Evolutionary conservation across 2,329 filamentous ascomycete genomes (phyloP), one percentile per base, ranked within the genome.

Genomic region (Helotiales sp.): DNA sequence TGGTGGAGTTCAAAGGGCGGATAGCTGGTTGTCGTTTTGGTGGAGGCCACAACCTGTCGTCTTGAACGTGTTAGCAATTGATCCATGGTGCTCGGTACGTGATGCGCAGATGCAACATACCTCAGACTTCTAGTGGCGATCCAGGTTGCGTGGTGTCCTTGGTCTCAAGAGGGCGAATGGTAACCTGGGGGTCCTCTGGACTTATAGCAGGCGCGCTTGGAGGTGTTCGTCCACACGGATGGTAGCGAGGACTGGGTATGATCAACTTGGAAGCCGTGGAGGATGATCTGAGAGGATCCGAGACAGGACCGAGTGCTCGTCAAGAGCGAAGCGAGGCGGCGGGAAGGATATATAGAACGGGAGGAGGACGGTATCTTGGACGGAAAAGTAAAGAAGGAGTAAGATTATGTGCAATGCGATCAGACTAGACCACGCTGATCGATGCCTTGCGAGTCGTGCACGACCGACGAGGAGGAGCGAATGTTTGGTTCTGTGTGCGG

Each of bases 1-100:
- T 6, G 90, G 91, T 48, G 96, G 82, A 24, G 96, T 0, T 92
- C 92, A 0, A 66, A 65, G 68, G 66, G 57, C 63, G 60, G 59
- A 63, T 55, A 57, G 62, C 60, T 62, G 60, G 64, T 57, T 62
- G 44, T 53, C 66, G 60, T 59, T 55, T 55, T 55, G 49, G 34
- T 52, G 49, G 54, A 62, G 64, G 61, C 65, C 66, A 66, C 62
- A 64, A 64, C 60, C 53, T 56, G 58, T 61, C 62, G 59, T 65
- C 66, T 67, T 48, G 19, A 24, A 13, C 22, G 31, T 38, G 51
- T 66, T 52, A 67, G 63, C 40, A 52, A 55, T 49, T 47, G 38
- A 33, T 17, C 29, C 27, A 15, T 5, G 25, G 13, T 6, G 27
- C 47, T 52, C 29, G 34, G 17, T 31, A 27, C 29, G 29, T 12